A percentile compares a stretch with the other conserved stretches of the same genome.
phyloP scores from a whole-genome alignment of 352 stramenopile species.

The Peronospora destructor region DNA sequence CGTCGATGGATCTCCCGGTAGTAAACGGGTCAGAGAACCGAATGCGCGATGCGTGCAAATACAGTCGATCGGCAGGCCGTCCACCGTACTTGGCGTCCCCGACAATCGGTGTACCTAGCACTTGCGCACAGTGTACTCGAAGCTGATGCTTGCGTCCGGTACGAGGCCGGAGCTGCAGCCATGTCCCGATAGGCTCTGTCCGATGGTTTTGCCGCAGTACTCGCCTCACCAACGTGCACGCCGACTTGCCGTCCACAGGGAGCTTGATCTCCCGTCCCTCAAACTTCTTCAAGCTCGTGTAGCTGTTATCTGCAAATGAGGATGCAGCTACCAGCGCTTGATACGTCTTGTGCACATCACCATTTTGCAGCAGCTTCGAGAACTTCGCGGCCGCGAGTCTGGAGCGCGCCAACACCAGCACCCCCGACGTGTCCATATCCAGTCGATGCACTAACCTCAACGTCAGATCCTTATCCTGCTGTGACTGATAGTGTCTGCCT shows the following conservation, averaged over 20 bases:
- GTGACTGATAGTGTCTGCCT: neutral
- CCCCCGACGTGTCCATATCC: slow-evolving; percentile 62
- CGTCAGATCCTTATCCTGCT: slow-evolving; percentile 11
- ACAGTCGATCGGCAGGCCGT: slow-evolving; percentile 26
- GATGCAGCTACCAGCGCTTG: slow-evolving; percentile 34
- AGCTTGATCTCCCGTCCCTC: slow-evolving; percentile 27
- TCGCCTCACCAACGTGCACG: slow-evolving; percentile 34
- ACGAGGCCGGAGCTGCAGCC: slow-evolving; percentile 46
- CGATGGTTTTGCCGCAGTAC: slow-evolving; percentile 6
- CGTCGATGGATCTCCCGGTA: slow-evolving; percentile 20
- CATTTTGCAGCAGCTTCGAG: slow-evolving; percentile 33
- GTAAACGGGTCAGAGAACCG: slow-evolving; percentile 38
- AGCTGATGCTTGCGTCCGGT: slow-evolving; percentile 70
- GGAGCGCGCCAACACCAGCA: slow-evolving; percentile 63
- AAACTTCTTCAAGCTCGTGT: slow-evolving; percentile 12
- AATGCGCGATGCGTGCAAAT: slow-evolving; percentile 48
- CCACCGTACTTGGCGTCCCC: slow-evolving; percentile 44
- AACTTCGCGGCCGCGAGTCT: slow-evolving; percentile 60
- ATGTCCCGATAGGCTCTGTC: slow-evolving; percentile 14
- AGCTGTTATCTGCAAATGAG: neutral
- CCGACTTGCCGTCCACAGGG: slow-evolving; percentile 41
- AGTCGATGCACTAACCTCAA: slow-evolving; percentile 58
- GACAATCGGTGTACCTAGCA: slow-evolving; percentile 41
- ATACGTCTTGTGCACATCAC: slow-evolving; percentile 54
- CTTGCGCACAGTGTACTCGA: slow-evolving; percentile 47